Evolutionary conservation across 345 rosid species (phyloP).

Genomic region (Eucalyptus globulus): DNA sequence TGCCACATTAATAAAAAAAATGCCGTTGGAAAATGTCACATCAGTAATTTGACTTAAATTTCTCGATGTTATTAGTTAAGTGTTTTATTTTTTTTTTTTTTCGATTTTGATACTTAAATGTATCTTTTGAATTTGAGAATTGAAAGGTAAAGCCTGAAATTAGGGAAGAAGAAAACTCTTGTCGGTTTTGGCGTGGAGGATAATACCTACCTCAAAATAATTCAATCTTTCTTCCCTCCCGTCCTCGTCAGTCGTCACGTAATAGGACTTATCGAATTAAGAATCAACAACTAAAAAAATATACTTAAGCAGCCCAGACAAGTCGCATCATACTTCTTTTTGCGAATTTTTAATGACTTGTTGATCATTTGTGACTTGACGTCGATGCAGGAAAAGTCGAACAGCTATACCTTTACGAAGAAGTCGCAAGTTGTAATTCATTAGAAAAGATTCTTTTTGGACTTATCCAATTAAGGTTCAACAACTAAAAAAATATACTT

Average conservation of each 20-base stretch:
- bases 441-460: neutral
- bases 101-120: too few species aligned
- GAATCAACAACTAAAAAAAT: neutral
- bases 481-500: too few species aligned
- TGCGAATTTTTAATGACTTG: too few species aligned
- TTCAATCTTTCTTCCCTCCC: neutral
- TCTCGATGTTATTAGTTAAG: too few species aligned
- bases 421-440: neutral
- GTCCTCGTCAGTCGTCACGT: neutral
- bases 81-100: too few species aligned
- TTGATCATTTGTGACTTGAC: neutral
- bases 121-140: neutral
- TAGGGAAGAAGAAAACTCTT: neutral
- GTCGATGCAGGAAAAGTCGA: neutral
- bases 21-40: accelerated
- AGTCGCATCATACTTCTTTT: neutral
- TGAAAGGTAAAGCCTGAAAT: neutral
- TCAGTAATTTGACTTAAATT: too few species aligned
- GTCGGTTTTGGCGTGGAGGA: neutral
- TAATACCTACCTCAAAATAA: neutral
- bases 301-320: neutral
- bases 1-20: too few species aligned
- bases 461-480: too few species aligned
- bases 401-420: too few species aligned
- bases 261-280: neutral